Conservation (phyloP, 2,329 filamentous ascomycete species). For the Rutstroemia sp. region DNA sequence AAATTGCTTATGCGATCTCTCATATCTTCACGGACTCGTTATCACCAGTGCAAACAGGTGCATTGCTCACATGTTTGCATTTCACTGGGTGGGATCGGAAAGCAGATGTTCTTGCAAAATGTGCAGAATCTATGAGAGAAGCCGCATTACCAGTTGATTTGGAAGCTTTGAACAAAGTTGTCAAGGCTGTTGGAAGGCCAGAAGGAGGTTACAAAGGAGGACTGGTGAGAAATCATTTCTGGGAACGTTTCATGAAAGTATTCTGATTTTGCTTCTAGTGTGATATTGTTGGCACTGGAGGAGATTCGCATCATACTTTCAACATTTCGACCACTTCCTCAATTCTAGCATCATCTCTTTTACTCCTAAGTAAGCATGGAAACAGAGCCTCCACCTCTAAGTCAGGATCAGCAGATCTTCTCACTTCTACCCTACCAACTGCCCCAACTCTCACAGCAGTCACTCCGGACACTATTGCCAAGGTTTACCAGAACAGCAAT, state of each 20-base stretch:
- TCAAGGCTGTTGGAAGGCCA: constrained; percentile 51
- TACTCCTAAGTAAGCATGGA: constrained; percentile 89
- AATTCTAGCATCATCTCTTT: constrained; percentile 78
- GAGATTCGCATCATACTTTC: constrained; percentile 95
- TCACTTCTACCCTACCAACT: constrained; percentile 65
- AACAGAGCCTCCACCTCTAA: constrained; percentile 94
- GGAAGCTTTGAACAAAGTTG: constrained; percentile 49
- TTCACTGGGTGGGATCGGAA: constrained; percentile 81
- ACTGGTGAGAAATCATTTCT: constrained; percentile 52
- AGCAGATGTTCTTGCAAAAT: constrained; percentile 79
- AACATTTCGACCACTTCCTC: constrained; percentile 95
- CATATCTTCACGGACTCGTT: constrained; percentile 87
- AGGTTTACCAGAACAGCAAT: constrained; percentile 73
- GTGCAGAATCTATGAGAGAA: constrained; percentile 74
- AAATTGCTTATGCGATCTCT: constrained; percentile 85
- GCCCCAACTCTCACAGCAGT: constrained; percentile 70
- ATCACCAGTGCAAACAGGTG: constrained; percentile 80
- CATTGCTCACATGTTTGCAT: constrained; percentile 83
- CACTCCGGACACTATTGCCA: constrained; percentile 59
- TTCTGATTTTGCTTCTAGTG: constrained; percentile 38
- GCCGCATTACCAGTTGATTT: constrained; percentile 69
- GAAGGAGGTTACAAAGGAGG: constrained; percentile 77
- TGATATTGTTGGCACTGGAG: constrained; percentile 96
- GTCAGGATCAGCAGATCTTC: constrained; percentile 88
- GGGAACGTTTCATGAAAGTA: not conserved